A percentile compares a stretch with the other conserved stretches of the same genome.
Evolutionary conservation across 176 grass and related monocot genomes (phyloP).

Genomic region (Paspalum vaginatum): DNA sequence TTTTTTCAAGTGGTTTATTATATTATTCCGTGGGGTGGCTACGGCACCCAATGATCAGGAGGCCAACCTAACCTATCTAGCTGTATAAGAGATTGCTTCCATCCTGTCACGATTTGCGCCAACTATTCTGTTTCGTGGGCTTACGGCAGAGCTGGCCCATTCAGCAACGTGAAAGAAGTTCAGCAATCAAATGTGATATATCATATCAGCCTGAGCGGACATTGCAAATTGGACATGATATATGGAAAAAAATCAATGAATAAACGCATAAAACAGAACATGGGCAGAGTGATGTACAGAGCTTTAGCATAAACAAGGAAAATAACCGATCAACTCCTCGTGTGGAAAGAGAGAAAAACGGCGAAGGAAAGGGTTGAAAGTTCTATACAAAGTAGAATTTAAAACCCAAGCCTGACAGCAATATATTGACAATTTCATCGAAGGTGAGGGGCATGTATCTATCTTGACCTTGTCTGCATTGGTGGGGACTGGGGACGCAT

Average conservation of each 20-base stretch:
- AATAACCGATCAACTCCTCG: not conserved
- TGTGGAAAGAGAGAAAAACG: not conserved
- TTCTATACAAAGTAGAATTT: slow-evolving; percentile 5
- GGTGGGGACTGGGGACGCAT: not conserved
- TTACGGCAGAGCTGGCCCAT: not conserved
- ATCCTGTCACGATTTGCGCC: not conserved
- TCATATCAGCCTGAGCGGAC: not conserved
- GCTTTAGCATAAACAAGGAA: slow-evolving; percentile 3
- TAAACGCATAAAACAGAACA: not conserved
- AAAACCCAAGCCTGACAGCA: slow-evolving; percentile 2
- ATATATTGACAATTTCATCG: slow-evolving; percentile 29
- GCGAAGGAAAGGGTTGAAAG: too few relatives aligned
- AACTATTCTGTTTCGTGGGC: not conserved
- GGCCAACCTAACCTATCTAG: not conserved
- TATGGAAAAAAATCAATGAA: slow-evolving; percentile 23
- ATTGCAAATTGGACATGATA: not conserved
- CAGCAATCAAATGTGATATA: not conserved
- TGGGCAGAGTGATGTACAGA: slow-evolving; percentile 1
- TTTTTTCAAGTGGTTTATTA: not conserved
- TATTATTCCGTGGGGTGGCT: slow-evolving; percentile 7
- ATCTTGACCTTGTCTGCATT: slow-evolving; percentile 25
- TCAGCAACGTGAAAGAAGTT: not conserved
- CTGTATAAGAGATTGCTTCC: not conserved
- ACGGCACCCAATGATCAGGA: slow-evolving; percentile 25
- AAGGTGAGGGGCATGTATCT: slow-evolving; percentile 22